Base-by-base conservation (phyloP, 331 rosid genomes). In the Erythrophleum ivorense region DNA sequence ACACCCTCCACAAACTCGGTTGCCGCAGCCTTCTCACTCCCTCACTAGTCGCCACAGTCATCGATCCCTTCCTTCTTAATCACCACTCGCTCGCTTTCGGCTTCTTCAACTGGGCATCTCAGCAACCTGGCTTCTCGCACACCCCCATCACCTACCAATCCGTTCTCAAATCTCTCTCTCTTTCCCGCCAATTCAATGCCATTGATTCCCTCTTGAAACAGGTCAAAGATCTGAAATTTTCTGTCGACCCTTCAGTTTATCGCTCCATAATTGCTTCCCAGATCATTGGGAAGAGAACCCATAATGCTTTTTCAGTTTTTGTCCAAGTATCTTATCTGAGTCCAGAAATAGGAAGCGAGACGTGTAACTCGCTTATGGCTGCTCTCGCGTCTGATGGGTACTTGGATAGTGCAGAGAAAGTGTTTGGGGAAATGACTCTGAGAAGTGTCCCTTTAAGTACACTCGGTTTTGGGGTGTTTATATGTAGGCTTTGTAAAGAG, bases 91-190 rank as follows among this genome's bases (percentile, higher is more conserved):
- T 95, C 48, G 92, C 99, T 15, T 88, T 95, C 21, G 97, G 99
- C 43, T 93, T 95, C 91, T 95, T 95, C 92, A 86, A 90, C 76
- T 95, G 99, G 98, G 96, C 92, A 74, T 88, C 99, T 57, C 97
- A 95, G 78, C 97, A 90, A 52, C 99, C 98, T 2, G 85, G 89
- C 9, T 95, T 91, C 82, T 13, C 80, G 12, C 99, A 95, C 88
- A 84, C 87, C 12, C 72, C 93, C 6, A 9, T 59, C 33, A 83
- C 97, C 76, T 95, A 86, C 80, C 86, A 88, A 33, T 91, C 98
- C 15, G 72, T 95, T 70, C 90, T 95, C 84, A 91, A 90, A 76
- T 87, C 97, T 2, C 97, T 91, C 21, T 91, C 96, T 3, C 79
- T 82, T 78, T 85, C 91, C 58, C 83, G 86, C 45, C 94, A 87